Conservation (phyloP, 495 filamentous ascomycete species). For the Talaromyces ruber region DNA sequence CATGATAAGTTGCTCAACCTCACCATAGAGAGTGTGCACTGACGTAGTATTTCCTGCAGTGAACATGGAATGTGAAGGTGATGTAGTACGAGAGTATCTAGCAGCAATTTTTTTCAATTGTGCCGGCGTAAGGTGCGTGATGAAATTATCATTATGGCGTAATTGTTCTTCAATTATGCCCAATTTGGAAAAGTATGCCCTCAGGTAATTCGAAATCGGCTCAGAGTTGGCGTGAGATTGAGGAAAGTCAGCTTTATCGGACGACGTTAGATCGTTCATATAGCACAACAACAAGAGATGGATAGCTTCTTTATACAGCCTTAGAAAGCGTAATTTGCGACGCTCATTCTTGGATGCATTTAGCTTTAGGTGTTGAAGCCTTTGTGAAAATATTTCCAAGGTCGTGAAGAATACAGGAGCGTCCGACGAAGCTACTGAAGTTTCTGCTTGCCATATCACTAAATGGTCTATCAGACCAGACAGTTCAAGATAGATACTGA, state of each 20-base stretch:
- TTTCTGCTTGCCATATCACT: background rate
- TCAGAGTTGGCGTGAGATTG: background rate
- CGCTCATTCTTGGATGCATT: background rate
- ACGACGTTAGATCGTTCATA: too few relatives aligned
- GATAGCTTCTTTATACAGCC: background rate
- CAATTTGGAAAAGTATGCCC: background rate
- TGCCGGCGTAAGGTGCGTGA: background rate
- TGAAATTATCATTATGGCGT: background rate
- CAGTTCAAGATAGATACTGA: background rate
- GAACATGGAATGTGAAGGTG: background rate
- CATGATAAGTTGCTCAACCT: background rate
- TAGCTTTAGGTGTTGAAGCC: background rate
- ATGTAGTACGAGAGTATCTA: background rate
- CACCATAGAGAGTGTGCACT: background rate
- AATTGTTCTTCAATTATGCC: background rate
- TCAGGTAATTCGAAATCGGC: background rate
- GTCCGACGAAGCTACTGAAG: background rate
- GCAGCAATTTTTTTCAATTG: background rate
- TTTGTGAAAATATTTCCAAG: background rate
- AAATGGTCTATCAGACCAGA: background rate
- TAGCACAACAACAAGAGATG: background rate
- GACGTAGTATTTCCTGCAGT: background rate
- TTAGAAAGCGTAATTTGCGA: background rate
- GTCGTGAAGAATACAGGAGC: background rate
- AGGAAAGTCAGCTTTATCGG: background rate